A percentile compares a stretch with the other conserved stretches of the same genome.
Evolutionary conservation across 192 early-diverging fungal species (phyloP).

Genomic region (Glomus cerebriforme): DNA sequence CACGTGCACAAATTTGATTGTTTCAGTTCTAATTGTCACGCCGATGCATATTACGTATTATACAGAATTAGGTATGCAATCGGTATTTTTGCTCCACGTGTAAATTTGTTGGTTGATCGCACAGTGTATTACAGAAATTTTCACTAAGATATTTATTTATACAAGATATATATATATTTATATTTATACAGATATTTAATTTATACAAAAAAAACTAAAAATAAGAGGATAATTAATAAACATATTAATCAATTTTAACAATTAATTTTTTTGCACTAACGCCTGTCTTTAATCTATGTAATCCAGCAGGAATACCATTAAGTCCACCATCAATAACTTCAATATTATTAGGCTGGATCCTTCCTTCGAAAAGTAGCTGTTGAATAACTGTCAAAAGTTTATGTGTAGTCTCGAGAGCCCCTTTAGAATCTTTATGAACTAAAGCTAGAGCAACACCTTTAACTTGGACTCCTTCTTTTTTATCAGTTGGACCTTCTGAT

Average conservation of each 20-base stretch:
- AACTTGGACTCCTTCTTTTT: not conserved
- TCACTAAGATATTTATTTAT: no score
- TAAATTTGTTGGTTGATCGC: no score
- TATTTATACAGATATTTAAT: no score
- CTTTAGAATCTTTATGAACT: not conserved
- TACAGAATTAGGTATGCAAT: no score
- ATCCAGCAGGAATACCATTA: not conserved
- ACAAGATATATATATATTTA: no score
- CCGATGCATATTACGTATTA: no score
- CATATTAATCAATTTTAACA: not conserved
- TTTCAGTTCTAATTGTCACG: no score
- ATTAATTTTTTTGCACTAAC: conserved; percentile 24
- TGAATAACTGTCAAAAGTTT: conserved; percentile 2
- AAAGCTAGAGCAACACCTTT: not conserved
- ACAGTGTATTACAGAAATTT: no score
- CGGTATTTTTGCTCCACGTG: no score
- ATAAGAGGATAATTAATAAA: no score
- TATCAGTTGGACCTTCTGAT: not conserved
- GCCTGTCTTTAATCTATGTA: not conserved
- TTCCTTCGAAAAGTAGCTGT: not conserved
- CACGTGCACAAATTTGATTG: no score
- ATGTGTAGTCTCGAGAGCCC: not conserved
- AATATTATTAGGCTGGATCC: not conserved
- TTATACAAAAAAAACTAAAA: no score
- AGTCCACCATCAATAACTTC: not conserved